Base-by-base conservation (phyloP, 23 red algal genomes). In the Gracilaria domingensis region DNA sequence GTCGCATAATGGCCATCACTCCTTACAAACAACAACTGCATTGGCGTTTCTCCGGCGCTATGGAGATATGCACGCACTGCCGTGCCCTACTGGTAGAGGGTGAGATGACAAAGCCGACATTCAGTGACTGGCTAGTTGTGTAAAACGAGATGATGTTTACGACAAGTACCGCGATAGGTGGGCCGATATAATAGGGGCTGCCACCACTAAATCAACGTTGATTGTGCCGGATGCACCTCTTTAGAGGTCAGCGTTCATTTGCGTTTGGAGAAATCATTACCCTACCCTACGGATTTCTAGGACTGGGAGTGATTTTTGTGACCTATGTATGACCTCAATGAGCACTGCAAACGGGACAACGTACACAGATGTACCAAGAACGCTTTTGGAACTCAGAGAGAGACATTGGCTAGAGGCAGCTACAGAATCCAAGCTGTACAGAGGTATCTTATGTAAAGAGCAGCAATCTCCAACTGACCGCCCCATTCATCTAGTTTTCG, bases 31-130 rank as follows among this genome's bases (percentile, higher is more conserved):
- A 45, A 45, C 42, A 45, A 45, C 42, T 45, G 42, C 42, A 7
- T 11, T 81, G 4, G 77, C 55, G 3, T 85, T 85, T 69, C 62
- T 85, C 8, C 81, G 18, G 4, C 81, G 81, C 25, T 39, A 69
- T 85, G 81, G 55, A 4, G 81, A 67, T 25, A 14, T 69, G 5
- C 7, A 67, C 67, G 81, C 58, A 69, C 36, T 85, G 5, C 24
- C 62, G 67, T 85, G 81, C 37, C 81, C 81, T 24, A 85, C 81
- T n/a, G 59, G 81, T 7, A 8, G 81, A 38, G 81, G 54, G 14
- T 85, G 56, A 23, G 34, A 53, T 21, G 25, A 20, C 17, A 32
- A 85, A 67, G 17, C 53, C 37, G 56, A 55, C 47, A 33, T 85
- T 17, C 56, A 66, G 33, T 70, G 81, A 12, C 24, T 85, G 36